Percentiles rank a stretch among this genome's conserved stretches.
These are phyloP conservation scores for Helicostylum pulchrum DNA, from an alignment of 192 early-diverging fungal genomes.

Conservation along the genomic window DNA sequence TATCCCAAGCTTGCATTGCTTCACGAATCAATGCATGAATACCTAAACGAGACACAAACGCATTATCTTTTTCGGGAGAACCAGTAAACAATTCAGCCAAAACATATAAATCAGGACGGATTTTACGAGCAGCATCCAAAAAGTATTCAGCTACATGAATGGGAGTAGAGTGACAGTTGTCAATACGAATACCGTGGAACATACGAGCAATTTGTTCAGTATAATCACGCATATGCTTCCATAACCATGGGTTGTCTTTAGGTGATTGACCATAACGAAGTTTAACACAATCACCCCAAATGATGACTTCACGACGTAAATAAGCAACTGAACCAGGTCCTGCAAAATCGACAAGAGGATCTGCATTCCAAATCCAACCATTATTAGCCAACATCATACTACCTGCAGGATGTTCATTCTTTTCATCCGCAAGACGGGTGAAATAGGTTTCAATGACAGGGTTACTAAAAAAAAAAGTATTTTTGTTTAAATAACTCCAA, in stretches of 20 bases:
- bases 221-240: constrained; percentile 90
- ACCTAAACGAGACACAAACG: constrained; percentile 89
- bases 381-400: constrained; percentile 86
- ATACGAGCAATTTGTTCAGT: constrained; percentile 82
- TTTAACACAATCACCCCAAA: constrained; percentile 99
- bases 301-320: constrained; percentile 90
- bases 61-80: constrained; percentile 87
- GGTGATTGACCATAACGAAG: constrained; percentile 85
- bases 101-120: constrained; percentile 92
- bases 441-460: constrained; percentile 98
- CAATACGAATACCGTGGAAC: constrained; percentile 97
- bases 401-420: constrained; percentile 62
- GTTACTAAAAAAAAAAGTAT: constrained; percentile 46
- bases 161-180: constrained; percentile 99
- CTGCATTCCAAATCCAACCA: constrained; percentile 93
- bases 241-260: constrained; percentile 92
- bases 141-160: constrained; percentile 91
- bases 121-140: constrained; percentile 79
- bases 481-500: not conserved
- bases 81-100: constrained; percentile 99
- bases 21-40: constrained; percentile 97
- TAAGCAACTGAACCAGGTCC: constrained; percentile 84
- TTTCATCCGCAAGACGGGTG: constrained; percentile 64
- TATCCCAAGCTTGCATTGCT: constrained; percentile 97
- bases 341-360: constrained; percentile 93